phyloP scores from a whole-genome alignment of 805 yeast species.

The Millerago galiae region DNA sequence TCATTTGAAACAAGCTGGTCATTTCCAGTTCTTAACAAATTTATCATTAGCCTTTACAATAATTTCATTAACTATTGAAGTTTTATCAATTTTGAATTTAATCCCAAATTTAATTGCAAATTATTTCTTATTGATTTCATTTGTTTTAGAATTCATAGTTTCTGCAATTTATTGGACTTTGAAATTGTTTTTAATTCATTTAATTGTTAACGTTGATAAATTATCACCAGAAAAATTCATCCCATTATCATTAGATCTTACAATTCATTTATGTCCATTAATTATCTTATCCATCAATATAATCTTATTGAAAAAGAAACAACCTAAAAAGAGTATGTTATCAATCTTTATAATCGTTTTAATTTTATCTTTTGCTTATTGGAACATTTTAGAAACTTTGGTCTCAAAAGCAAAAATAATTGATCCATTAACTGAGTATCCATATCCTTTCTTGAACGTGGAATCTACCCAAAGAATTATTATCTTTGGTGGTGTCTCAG shows the following conservation, averaged over 20 bases:
- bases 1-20: conserved; percentile 51
- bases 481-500: conserved; percentile 42
- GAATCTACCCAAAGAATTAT: conserved; percentile 35
- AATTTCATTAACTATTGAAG: conserved; percentile 10
- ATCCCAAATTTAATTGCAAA: conserved; percentile 10
- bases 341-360: conserved; percentile 36
- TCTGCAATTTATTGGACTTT: conserved; percentile 66
- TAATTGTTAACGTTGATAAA: conserved; percentile 35
- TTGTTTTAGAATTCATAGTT: conserved; percentile 56
- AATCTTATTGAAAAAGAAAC: conserved; percentile 42
- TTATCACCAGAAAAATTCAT: conserved; percentile 27
- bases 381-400: conserved; percentile 39
- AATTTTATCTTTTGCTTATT: conserved; percentile 41
- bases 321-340: conserved; percentile 30
- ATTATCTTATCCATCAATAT: conserved; percentile 47
- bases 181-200: conserved; percentile 41
- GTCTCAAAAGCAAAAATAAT: conserved; percentile 1
- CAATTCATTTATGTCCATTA: conserved; percentile 57
- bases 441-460: conserved; percentile 64
- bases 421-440: conserved; percentile 32
- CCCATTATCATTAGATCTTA: conserved; percentile 46
- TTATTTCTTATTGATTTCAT: conserved; percentile 39
- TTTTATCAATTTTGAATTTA: conserved; percentile 31
- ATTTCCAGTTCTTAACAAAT: conserved; percentile 67
- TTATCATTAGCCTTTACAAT: conserved; percentile 46